A percentile compares a stretch with the other conserved stretches of the same genome.
These are phyloP conservation scores for Xanthoparmelia taractica DNA, from an alignment of 495 filamentous ascomycete genomes.

Conservation along the genomic window DNA sequence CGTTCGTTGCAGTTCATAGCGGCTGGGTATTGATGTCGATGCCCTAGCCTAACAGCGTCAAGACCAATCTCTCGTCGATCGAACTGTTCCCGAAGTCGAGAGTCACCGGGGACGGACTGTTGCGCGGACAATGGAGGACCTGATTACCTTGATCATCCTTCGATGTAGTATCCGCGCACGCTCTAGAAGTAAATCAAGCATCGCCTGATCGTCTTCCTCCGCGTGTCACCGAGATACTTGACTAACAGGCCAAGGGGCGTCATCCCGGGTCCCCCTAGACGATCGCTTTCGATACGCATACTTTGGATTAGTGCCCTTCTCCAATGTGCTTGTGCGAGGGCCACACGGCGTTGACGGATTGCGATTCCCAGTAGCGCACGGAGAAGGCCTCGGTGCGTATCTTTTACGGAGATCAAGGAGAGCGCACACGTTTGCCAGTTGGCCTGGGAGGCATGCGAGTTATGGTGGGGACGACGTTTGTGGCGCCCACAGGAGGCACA, in stretches of 20 bases:
- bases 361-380: slow-evolving; percentile 1
- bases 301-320: background rate
- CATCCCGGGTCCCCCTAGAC: background rate
- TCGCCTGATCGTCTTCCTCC: background rate
- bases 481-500: background rate
- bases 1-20: background rate
- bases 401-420: slow-evolving; percentile 2
- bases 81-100: background rate
- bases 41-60: background rate
- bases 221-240: background rate
- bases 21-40: background rate
- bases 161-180: background rate
- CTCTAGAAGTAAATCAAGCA: slow-evolving; percentile 1
- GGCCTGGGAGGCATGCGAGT: background rate
- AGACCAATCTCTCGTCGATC: background rate
- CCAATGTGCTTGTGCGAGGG: background rate
- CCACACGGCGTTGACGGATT: background rate
- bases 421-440: background rate
- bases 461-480: background rate
- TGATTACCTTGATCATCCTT: slow-evolving; percentile 1
- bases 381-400: background rate
- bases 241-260: background rate
- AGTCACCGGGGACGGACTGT: background rate
- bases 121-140: slow-evolving; percentile 7
- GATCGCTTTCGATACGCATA: background rate